Evolutionary conservation across 2,329 filamentous ascomycete species (phyloP).

Genomic region (Dactylellina leptospora): DNA sequence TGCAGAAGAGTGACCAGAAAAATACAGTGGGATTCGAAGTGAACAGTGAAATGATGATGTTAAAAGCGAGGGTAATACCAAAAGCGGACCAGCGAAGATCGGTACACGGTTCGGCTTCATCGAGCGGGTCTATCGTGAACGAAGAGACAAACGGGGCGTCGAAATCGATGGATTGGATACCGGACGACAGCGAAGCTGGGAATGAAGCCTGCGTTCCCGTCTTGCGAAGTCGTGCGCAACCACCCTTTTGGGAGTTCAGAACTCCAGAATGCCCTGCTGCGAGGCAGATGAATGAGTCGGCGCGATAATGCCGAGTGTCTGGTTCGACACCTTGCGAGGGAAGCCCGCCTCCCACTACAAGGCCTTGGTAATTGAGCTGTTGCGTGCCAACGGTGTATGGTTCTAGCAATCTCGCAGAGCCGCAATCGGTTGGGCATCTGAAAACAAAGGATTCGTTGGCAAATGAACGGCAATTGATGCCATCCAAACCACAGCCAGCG

Average conservation of each 20-base stretch:
- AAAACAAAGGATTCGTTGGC: conserved; percentile 75
- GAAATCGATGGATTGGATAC: conserved; percentile 79
- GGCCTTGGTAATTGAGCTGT: conserved; percentile 70
- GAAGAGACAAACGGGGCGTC: conserved; percentile 89
- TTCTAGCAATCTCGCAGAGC: conserved; percentile 70
- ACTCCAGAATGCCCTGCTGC: conserved; percentile 85
- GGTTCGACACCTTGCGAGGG: conserved; percentile 53
- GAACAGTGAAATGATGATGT: conserved; percentile 79
- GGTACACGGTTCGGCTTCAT: conserved; percentile 67
- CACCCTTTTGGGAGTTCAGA: conserved; percentile 75
- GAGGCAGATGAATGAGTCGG: conserved; percentile 86
- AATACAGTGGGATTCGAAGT: conserved; percentile 80
- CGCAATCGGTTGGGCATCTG: conserved; percentile 77
- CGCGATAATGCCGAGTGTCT: conserved; percentile 75
- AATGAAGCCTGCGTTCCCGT: conserved; percentile 74
- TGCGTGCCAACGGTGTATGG: conserved; percentile 78
- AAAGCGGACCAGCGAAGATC: conserved; percentile 88
- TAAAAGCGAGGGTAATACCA: conserved; percentile 81
- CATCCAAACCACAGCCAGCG: conserved; percentile 78
- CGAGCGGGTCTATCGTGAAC: conserved; percentile 78
- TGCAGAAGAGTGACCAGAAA: conserved; percentile 83
- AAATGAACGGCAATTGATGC: conserved; percentile 78
- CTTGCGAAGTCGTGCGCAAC: conserved; percentile 81
- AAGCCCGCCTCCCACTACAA: conserved; percentile 75
- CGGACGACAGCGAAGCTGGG: conserved; percentile 72